Conservation (phyloP, 2,329 filamentous ascomycete species). For the Colletotrichum siamense region DNA sequence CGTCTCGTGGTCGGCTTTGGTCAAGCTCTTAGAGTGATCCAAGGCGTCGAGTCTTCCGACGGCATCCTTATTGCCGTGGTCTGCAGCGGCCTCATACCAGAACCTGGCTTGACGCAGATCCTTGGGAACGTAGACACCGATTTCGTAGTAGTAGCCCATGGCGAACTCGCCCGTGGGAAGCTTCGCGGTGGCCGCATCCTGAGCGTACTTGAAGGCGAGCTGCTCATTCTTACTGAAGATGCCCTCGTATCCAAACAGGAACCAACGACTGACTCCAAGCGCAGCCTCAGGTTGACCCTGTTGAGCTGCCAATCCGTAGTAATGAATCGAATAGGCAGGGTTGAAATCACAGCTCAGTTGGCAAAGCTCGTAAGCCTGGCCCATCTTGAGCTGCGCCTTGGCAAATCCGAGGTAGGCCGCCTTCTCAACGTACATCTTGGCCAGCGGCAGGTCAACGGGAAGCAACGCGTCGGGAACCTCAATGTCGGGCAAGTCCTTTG, state of each 20-base stretch:
- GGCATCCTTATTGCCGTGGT: conserved; percentile 92
- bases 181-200: conserved; percentile 81
- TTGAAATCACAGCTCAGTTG: conserved; percentile 95
- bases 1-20: conserved; percentile 90
- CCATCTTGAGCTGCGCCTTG: conserved; percentile 97
- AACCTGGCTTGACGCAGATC: conserved; percentile 80
- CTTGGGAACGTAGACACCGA: conserved; percentile 89
- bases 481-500: conserved; percentile 90
- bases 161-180: conserved; percentile 94
- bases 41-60: conserved; percentile 82
- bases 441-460: conserved; percentile 72
- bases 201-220: conserved; percentile 88
- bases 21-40: conserved; percentile 80
- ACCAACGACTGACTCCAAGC: conserved; percentile 98
- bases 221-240: conserved; percentile 96
- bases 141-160: conserved; percentile 96
- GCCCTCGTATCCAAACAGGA: conserved; percentile 91
- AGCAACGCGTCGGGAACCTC: conserved; percentile 74
- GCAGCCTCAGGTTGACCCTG: conserved; percentile 95
- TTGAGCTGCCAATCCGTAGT: conserved; percentile 89
- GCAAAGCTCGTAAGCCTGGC: conserved; percentile 91
- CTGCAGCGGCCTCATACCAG: conserved; percentile 91
- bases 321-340: conserved; percentile 89
- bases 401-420: conserved; percentile 94
- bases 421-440: conserved; percentile 92